These are phyloP conservation scores for Debaryomyces sp. DNA, from an alignment of 1,139 yeast genomes.

Conservation along the genomic window DNA sequence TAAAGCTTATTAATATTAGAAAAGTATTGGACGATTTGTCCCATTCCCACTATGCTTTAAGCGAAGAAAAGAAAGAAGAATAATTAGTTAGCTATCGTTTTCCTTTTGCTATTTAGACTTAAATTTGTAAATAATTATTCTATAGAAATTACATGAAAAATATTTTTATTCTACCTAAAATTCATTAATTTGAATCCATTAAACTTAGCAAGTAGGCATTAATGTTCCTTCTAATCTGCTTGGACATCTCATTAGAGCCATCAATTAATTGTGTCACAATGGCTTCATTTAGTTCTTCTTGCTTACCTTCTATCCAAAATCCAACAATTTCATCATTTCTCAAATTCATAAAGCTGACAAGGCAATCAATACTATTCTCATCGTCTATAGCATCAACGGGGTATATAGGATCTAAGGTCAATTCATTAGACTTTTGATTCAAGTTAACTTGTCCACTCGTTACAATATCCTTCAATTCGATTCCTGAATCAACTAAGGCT, in stretches of 20 bases:
- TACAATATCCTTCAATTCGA: conserved; percentile 77
- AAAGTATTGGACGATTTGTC: conserved; percentile 48
- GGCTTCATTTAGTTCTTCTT: conserved; percentile 28
- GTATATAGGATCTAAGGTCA: conserved; percentile 22
- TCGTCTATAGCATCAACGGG: conserved; percentile 17
- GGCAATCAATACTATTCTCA: conserved; percentile 33
- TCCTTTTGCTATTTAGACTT: not conserved
- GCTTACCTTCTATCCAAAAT: conserved; percentile 53
- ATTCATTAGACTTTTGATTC: conserved; percentile 15
- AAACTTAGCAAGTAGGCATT: conserved; percentile 28
- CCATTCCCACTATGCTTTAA: conserved; percentile 21
- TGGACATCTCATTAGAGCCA: conserved; percentile 48
- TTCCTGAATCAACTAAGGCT: conserved; percentile 83
- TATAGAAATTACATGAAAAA: not conserved
- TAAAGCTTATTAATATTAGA: conserved; percentile 46
- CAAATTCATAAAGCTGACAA: conserved; percentile 57
- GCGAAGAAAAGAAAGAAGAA: conserved; percentile 20
- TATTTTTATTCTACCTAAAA: not conserved
- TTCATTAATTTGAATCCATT: conserved; percentile 5
- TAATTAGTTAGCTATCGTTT: not conserved
- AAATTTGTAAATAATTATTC: conserved; percentile 6
- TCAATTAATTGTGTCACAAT: conserved; percentile 33
- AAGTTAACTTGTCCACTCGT: conserved; percentile 63
- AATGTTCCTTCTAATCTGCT: conserved; percentile 47
- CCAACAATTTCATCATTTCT: conserved; percentile 57